Evolutionary conservation across 1,284 basidiomycete genomes (phyloP).

Genomic region (Athelia sp.): DNA sequence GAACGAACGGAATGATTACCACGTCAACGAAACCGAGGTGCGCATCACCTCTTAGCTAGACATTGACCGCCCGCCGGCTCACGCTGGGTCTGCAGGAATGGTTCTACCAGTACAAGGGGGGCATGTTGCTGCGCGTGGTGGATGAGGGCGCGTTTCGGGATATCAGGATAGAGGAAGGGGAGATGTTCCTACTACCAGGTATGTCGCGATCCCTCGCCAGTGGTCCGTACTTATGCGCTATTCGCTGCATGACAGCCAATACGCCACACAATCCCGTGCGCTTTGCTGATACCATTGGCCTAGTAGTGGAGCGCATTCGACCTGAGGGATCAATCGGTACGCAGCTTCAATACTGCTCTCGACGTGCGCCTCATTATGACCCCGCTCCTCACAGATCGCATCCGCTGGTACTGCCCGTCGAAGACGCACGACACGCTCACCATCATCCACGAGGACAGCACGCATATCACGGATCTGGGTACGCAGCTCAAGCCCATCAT

Average conservation of each 20-base stretch:
- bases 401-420: conserved; percentile 92
- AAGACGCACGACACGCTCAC: conserved; percentile 65
- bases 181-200: conserved; percentile 95
- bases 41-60: background rate
- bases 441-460: conserved; percentile 81
- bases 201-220: conserved; percentile 12
- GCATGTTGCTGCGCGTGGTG: conserved; percentile 85
- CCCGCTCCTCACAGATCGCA: conserved; percentile 54
- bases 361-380: background rate
- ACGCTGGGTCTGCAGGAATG: conserved; percentile 65
- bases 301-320: conserved; percentile 92
- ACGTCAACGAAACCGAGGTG: conserved; percentile 88
- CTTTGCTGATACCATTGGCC: conserved; percentile 85
- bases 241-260: conserved; percentile 59
- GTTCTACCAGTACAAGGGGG: conserved; percentile 94
- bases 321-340: conserved; percentile 59
- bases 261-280: conserved; percentile 95
- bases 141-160: conserved; percentile 87
- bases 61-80: background rate
- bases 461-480: conserved; percentile 90
- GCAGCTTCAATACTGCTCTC: conserved; percentile 9
- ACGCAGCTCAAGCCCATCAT: conserved; percentile 94
- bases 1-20: conserved; percentile 89
- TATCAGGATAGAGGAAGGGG: conserved; percentile 88
- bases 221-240: background rate